phyloP scores from a whole-genome alignment of 129 eudicot species.

The Lonicera japonica region DNA sequence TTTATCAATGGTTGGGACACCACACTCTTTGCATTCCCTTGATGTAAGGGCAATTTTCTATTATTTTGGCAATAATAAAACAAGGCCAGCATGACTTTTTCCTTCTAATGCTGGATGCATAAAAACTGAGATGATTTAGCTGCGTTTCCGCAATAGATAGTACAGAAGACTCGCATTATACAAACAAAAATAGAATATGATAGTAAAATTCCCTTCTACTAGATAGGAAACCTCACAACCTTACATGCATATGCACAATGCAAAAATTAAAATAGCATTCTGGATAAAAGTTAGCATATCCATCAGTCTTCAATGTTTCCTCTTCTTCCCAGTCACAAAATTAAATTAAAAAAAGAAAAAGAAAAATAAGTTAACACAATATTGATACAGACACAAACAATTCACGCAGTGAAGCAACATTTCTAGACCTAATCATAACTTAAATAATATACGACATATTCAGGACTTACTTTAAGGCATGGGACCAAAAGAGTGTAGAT shows the following conservation, averaged over 20 bases:
- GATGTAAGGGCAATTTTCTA: not conserved
- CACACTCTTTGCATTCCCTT: not conserved
- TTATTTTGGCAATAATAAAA: not conserved
- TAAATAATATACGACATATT: not conserved
- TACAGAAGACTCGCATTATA: too few species aligned
- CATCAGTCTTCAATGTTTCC: not conserved
- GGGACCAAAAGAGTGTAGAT: not conserved
- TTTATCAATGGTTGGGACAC: not conserved
- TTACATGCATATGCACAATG: too few species aligned
- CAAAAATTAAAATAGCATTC: too few species aligned
- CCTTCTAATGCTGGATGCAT: not conserved
- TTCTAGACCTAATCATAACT: not conserved
- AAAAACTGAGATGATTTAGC: not conserved
- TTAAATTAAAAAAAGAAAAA: not conserved
- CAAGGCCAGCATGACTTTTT: too few species aligned
- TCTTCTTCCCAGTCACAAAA: not conserved
- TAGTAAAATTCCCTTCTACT: too few species aligned
- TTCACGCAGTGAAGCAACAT: not conserved
- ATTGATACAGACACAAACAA: not conserved
- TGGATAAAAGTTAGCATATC: too few species aligned
- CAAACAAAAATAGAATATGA: too few species aligned
- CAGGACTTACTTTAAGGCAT: not conserved
- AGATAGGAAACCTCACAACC: too few species aligned
- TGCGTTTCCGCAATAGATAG: not conserved
- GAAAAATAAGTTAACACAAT: too few species aligned